A percentile compares a stretch with the other conserved stretches of the same genome.
Conservation (phyloP, 2,329 filamentous ascomycete species). For the Geosmithia morbida region DNA sequence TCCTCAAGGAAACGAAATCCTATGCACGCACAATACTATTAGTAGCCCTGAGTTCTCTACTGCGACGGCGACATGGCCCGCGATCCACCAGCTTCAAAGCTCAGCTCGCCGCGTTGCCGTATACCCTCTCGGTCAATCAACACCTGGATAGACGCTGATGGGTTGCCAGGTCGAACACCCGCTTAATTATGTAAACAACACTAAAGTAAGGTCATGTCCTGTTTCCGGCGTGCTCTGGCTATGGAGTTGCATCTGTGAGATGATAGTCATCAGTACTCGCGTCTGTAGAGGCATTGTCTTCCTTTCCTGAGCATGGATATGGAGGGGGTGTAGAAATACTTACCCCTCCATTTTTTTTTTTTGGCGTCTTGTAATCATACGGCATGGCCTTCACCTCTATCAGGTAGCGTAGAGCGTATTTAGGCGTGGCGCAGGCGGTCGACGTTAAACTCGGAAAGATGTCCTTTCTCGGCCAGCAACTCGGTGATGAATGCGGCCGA, state of each 20-base stretch:
- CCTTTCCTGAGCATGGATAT: too few species aligned
- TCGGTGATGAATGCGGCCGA: conserved; percentile 19
- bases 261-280: background rate
- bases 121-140: conserved; percentile 22
- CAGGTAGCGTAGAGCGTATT: conserved; percentile 24
- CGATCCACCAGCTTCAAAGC: conserved; percentile 3
- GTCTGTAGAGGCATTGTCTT: background rate
- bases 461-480: conserved; percentile 16
- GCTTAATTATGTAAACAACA: conserved; percentile 23
- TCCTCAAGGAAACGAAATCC: too few species aligned
- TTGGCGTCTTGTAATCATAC: conserved; percentile 15
- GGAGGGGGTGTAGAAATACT: conserved; percentile 7
- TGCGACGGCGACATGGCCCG: background rate
- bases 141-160: conserved; percentile 12
- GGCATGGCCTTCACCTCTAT: conserved; percentile 38
- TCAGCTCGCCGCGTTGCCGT: conserved; percentile 8
- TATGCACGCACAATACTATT: too few species aligned
- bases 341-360: conserved; percentile 25
- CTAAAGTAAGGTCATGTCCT: background rate
- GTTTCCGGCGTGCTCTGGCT: background rate
- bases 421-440: conserved; percentile 7
- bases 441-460: conserved; percentile 8
- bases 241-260: background rate
- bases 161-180: conserved; percentile 21
- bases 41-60: background rate